A percentile compares a stretch with the other conserved stretches of the same genome.
These are phyloP conservation scores for Rubia tinctorum DNA, from an alignment of 305 asterid species.

Conservation along the genomic window DNA sequence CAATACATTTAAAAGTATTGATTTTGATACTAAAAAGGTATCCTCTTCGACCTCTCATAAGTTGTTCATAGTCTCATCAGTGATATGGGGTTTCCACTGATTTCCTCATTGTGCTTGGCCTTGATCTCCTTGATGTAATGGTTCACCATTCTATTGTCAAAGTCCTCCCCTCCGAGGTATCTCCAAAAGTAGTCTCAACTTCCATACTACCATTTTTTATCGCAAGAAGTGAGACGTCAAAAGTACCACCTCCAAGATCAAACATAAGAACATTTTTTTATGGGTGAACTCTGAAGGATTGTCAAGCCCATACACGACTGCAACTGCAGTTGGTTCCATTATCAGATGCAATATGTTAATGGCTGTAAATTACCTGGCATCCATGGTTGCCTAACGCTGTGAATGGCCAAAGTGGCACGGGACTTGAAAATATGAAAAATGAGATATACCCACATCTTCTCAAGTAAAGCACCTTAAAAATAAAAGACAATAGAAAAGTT, in stretches of 20 bases:
- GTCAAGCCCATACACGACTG: slow-evolving; percentile 25
- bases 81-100: too few relatives aligned
- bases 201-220: slow-evolving; percentile 22
- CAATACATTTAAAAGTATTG: too few relatives aligned
- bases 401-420: slow-evolving; percentile 19
- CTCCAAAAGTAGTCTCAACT: slow-evolving; percentile 24
- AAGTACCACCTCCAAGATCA: slow-evolving; percentile 22
- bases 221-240: slow-evolving; percentile 19
- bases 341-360: slow-evolving; percentile 13
- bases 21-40: too few relatives aligned
- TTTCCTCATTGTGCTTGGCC: too few relatives aligned
- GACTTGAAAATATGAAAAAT: too few relatives aligned
- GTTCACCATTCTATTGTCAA: too few relatives aligned
- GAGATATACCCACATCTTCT: too few relatives aligned
- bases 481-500: too few relatives aligned
- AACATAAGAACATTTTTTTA: slow-evolving; percentile 19
- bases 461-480: too few relatives aligned
- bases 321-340: slow-evolving; percentile 23
- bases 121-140: too few relatives aligned
- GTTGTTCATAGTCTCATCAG: too few relatives aligned
- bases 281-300: background rate
- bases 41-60: too few relatives aligned
- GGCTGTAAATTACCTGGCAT: slow-evolving; percentile 14
- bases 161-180: slow-evolving; percentile 23
- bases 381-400: slow-evolving; percentile 18